These are phyloP conservation scores for Fusarium proliferatum DNA, from an alignment of 2,329 filamentous ascomycete species.

Conservation along the genomic window DNA sequence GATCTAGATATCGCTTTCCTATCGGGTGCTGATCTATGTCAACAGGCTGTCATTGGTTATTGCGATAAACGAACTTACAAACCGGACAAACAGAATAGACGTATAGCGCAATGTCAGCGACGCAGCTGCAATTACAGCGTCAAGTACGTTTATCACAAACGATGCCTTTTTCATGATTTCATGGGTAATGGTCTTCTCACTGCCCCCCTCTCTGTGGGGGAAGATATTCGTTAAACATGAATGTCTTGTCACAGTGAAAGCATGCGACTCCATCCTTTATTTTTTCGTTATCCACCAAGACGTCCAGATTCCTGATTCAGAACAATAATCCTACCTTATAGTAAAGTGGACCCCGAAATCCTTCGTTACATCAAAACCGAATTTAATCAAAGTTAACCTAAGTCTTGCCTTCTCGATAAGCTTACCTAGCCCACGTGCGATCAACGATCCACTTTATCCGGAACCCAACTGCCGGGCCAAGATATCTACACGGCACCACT, in stretches of 20 bases:
- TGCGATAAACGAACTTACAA: background rate
- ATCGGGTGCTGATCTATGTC: background rate
- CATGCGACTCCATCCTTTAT: background rate
- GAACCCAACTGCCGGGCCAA: background rate
- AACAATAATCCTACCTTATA: accelerated
- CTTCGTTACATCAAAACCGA: accelerated
- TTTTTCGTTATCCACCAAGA: background rate
- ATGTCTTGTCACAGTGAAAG: too few relatives aligned
- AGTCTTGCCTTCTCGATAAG: background rate
- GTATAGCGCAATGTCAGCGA: background rate
- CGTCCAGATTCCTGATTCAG: background rate
- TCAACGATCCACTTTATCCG: background rate
- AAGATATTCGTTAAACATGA: accelerated
- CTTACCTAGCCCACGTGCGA: background rate
- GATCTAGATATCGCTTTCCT: background rate
- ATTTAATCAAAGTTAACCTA: too few relatives aligned
- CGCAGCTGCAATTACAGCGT: background rate
- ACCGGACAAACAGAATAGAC: background rate
- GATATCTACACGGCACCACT: background rate
- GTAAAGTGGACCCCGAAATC: background rate
- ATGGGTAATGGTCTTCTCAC: too few relatives aligned
- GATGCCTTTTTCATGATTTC: accelerated
- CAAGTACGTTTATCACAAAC: accelerated
- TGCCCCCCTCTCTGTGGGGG: background rate
- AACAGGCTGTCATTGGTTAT: accelerated